Evolutionary conservation across 2,329 filamentous ascomycete species (phyloP), one percentile per base, ranked within the genome.

Genomic region (Penicillium sp.): DNA sequence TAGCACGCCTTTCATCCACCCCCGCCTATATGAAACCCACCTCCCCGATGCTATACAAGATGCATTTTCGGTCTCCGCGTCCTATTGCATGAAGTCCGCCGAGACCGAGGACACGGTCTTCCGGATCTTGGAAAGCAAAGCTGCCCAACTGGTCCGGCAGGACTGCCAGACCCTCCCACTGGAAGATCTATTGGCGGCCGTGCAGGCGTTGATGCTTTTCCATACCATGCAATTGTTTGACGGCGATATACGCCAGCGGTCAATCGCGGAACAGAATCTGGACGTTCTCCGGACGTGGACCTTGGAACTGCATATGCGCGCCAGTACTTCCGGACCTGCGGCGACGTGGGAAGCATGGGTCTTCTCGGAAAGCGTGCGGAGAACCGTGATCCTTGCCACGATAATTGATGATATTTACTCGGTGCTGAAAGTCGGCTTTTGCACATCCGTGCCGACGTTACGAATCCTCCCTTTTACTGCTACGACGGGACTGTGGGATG

Each of bases 211-310:
- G 11, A 28, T 42, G 21, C 33, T 42, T 2, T 37, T 42, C 16
- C 43, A 45, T 2, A 43, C 39, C 2, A 46, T 48, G 4, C 46
- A 48, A 18, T 32, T 49, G 5, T 46, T 49, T n/a, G 43, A 49
- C n/a, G 43, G 46, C 10, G 33, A 46, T 21, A 34, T 46, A 3
- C 39, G 46, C 9, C 39, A 43, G 14, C 43, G 43, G 7, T 33
- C 33, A 9, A 20, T 48, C 20, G 46, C 46, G 5, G 46, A 48
- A 16, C 39, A 36, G 15, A 34, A 41, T 14, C 26, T 45, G 29
- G 29, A 29, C 14, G 39, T 16, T n/a, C 9, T 48, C 3, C 30
- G 21, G n/a, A 11, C 14, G 1, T 40, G 36, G 36, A 41, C 36
- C 16, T 15, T 33, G n/a, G 41, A 42, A 6, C 13, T 48, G 13